Percentiles rank a stretch among this genome's conserved stretches.
phyloP scores from a whole-genome alignment of 345 rosid genomes.

The Corymbia maculata region DNA sequence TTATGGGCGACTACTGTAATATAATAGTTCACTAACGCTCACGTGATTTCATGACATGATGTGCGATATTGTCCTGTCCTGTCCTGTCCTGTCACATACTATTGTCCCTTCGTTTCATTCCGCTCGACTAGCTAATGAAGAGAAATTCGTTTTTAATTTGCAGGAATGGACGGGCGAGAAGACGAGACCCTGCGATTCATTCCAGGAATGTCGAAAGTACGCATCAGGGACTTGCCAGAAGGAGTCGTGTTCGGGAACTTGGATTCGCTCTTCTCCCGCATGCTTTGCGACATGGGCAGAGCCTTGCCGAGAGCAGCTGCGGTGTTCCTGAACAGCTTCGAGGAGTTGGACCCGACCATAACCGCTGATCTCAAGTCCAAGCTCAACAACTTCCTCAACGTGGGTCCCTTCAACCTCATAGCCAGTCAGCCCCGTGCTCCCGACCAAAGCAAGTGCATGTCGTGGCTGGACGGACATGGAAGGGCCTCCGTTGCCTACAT shows the following conservation, averaged over 20 bases:
- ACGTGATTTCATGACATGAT: not conserved
- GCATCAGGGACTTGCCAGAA: constrained; percentile 23
- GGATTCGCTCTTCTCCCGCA: constrained; percentile 20
- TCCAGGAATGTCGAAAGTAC: constrained; percentile 25
- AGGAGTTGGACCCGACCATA: constrained; percentile 21
- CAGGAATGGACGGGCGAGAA: constrained; percentile 6
- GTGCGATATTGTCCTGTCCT: not conserved
- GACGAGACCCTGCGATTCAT: constrained; percentile 14
- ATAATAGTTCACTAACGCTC: not conserved
- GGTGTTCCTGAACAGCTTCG: constrained; percentile 28
- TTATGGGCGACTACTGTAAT: not conserved
- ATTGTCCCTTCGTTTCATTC: not conserved
- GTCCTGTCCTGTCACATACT: not conserved
- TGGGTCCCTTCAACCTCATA: constrained; percentile 24
- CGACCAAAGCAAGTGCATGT: constrained; percentile 8
- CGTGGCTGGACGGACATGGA: constrained; percentile 24
- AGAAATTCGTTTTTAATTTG: not conserved
- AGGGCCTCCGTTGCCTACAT: constrained; percentile 24
- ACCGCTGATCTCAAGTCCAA: constrained; percentile 21
- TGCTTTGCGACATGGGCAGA: constrained; percentile 25
- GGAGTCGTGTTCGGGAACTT: constrained; percentile 23
- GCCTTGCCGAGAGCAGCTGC: constrained; percentile 19
- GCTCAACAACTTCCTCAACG: constrained; percentile 11
- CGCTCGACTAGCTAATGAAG: not conserved
- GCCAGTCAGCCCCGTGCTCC: not conserved